phyloP scores from a whole-genome alignment of 2,329 filamentous ascomycete genomes.

The Beauveria pseudobassiana region DNA sequence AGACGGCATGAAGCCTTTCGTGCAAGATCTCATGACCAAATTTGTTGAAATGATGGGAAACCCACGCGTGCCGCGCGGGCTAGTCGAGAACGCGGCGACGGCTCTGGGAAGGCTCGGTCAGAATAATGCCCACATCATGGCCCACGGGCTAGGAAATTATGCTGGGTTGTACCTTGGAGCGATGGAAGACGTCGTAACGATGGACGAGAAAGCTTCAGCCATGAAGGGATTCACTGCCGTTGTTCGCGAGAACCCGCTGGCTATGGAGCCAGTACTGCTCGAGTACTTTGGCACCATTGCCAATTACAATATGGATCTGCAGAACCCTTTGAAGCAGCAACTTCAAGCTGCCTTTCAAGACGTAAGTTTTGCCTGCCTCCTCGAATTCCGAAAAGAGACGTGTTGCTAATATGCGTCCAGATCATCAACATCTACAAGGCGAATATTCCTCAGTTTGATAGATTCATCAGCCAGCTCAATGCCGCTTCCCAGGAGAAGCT shows the following conservation, averaged over 20 bases:
- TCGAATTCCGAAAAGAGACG: background rate
- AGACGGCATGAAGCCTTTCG: conserved; percentile 67
- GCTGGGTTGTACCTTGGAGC: conserved; percentile 73
- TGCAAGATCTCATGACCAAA: conserved; percentile 67
- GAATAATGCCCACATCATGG: conserved; percentile 66
- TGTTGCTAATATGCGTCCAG: conserved; percentile 24
- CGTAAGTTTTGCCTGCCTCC: conserved; percentile 40
- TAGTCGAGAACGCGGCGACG: conserved; percentile 91
- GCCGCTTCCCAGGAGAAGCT: conserved; percentile 43
- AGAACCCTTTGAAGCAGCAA: conserved; percentile 54
- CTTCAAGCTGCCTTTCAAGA: conserved; percentile 68
- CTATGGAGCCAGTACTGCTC: conserved; percentile 79
- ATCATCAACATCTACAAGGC: conserved; percentile 48
- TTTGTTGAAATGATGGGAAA: conserved; percentile 79
- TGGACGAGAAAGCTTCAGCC: conserved; percentile 89
- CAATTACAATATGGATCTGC: conserved; percentile 57
- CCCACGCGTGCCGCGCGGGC: conserved; percentile 73
- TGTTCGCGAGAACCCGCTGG: conserved; percentile 78
- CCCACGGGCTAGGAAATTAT: conserved; percentile 71
- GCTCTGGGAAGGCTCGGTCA: conserved; percentile 83
- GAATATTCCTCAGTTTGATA: conserved; percentile 51
- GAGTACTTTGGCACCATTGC: conserved; percentile 83
- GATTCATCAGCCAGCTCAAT: conserved; percentile 45
- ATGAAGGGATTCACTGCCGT: conserved; percentile 85
- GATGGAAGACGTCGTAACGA: conserved; percentile 78